Conservation (phyloP, 1,284 basidiomycete genomes). For the Irpex lacteus region DNA sequence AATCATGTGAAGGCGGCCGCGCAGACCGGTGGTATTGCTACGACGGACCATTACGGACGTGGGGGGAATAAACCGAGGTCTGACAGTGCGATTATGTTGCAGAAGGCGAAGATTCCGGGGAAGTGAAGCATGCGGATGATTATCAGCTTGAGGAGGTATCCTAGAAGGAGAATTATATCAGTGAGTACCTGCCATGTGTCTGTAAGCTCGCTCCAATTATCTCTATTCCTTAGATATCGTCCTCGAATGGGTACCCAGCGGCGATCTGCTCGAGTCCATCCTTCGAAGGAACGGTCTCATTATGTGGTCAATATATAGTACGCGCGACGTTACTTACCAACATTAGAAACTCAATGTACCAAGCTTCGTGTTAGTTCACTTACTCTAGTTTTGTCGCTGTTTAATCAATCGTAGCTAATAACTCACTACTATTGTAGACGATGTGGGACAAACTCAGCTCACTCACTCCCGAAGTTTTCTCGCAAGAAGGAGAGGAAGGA, state of each 20-base stretch:
- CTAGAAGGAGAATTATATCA: slow-evolving; percentile 61
- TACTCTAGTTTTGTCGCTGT: slow-evolving; percentile 19
- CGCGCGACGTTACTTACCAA: slow-evolving; percentile 1
- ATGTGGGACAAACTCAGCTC: slow-evolving; percentile 70
- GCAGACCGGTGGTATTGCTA: neutral
- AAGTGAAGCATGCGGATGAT: slow-evolving; percentile 77
- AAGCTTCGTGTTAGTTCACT: slow-evolving; percentile 33
- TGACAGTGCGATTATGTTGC: slow-evolving; percentile 3
- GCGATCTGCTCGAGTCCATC: slow-evolving; percentile 80
- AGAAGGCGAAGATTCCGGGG: slow-evolving; percentile 69
- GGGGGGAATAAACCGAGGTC: slow-evolving; percentile 21
- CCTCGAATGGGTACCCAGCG: slow-evolving; percentile 80
- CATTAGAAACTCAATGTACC: slow-evolving; percentile 32
- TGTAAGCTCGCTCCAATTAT: too few relatives aligned
- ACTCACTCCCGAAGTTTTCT: slow-evolving; percentile 86
- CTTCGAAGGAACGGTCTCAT: slow-evolving; percentile 54
- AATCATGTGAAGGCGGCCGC: slow-evolving; percentile 31
- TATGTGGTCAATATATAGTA: slow-evolving; percentile 46
- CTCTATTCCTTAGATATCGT: slow-evolving; percentile 56
- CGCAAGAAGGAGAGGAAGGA: slow-evolving; percentile 62
- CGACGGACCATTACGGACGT: too few relatives aligned
- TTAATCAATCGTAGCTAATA: neutral
- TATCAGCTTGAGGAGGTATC: slow-evolving; percentile 81
- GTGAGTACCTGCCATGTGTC: slow-evolving; percentile 35
- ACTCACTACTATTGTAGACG: slow-evolving; percentile 44